Evolutionary conservation across 1,284 basidiomycete genomes (phyloP).

Genomic region (Cryptococcus neoformans): DNA sequence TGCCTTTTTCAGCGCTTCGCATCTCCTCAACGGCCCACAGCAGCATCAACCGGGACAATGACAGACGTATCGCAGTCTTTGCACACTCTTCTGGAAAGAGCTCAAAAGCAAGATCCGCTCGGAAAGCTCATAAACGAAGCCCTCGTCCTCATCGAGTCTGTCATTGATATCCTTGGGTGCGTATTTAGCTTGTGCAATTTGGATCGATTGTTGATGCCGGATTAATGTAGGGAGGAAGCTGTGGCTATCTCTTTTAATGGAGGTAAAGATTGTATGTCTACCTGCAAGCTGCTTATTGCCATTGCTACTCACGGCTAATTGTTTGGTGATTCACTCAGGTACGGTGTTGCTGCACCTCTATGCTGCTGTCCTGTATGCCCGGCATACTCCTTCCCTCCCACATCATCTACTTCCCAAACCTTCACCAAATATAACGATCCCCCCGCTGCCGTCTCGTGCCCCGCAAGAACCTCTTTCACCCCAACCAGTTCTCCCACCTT

Average conservation of each 20-base stretch:
- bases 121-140: conserved; percentile 68
- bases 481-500: background rate
- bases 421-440: conserved; percentile 3
- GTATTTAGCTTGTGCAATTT: conserved; percentile 4
- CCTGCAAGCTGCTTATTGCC: background rate
- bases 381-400: conserved; percentile 19
- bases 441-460: background rate
- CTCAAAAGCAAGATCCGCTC: conserved; percentile 25
- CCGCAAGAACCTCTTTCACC: background rate
- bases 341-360: conserved; percentile 92
- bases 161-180: conserved; percentile 72
- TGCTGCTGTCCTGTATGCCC: conserved; percentile 60
- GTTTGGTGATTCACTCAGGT: conserved; percentile 54
- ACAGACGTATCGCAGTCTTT: conserved; percentile 2
- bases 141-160: conserved; percentile 69
- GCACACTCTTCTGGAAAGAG: conserved; percentile 28
- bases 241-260: conserved; percentile 94
- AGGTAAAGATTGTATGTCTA: conserved; percentile 88
- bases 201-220: background rate
- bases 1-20: too few relatives aligned
- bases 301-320: background rate
- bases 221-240: conserved; percentile 56
- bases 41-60: background rate
- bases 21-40: too few relatives aligned
- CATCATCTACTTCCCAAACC: conserved; percentile 2